Evolutionary conservation across 1,284 basidiomycete species (phyloP), one percentile per base, ranked within the genome.

Genomic region (Fistulina hepatica): DNA sequence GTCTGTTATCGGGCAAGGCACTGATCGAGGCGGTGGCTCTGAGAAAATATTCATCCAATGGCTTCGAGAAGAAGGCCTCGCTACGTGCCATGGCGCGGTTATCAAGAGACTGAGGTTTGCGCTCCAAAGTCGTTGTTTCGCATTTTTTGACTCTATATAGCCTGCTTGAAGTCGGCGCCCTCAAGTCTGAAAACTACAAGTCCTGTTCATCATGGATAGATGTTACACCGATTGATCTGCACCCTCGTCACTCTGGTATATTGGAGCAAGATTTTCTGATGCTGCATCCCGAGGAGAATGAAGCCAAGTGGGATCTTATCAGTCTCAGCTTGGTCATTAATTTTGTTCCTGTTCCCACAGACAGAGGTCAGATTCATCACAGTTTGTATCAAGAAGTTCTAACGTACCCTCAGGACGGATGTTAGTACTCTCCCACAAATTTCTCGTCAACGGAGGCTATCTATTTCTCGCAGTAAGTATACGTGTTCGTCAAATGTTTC

Each of bases 291-390:
- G 53, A 50, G 1, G 56, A 67, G 40, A 60, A 79, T 46, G 51
- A 56, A 2, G 61, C 56, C 39, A 64, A 63, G 47, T 92, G 86
- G 77, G 81, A 88, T 49, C 50, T 79, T 15, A 70, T 92, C 42
- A 89, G 84, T 53, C 70, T 90, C 21, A 90, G 85, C 51, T 60
- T 93, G 21, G 89, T 93, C 4, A 57, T 93, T 3, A 93, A 93
- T 51, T 93, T 91, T 53, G 84, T 89, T 1, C 78, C 83, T n/a
- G 71, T 77, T 21, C 62, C 81, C 0, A 61, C 61, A 37, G 76
- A 86, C 39, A 61, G 89, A 75, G 89, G 88, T 85, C 44, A 38
- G 63, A 44, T 19, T n/a, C 3, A 6, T 15, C 13, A 8, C 10
- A 10, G n/a, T n/a, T n/a, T n/a, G n/a, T n/a, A n/a, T n/a, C n/a